Evolutionary conservation across 371 early-diverging fungal genomes (phyloP), one percentile per base, ranked within the genome.

Genomic region (Mucor ambiguus): DNA sequence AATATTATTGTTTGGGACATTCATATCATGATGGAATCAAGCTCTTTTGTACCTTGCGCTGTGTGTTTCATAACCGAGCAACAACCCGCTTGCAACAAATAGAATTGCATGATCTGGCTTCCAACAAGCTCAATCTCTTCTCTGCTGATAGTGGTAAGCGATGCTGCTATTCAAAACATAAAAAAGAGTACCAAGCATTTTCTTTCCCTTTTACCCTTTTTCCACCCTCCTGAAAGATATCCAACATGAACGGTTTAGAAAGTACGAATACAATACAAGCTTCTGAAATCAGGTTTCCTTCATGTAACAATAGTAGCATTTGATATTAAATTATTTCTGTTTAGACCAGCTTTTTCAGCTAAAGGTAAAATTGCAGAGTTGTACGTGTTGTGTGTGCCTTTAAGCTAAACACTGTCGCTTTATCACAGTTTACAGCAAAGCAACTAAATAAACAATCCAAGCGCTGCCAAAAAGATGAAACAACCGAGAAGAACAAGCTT

Each of bases 401-500:
- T 9, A 8, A 29, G 6, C 28, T 61, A 37, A 30, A 30, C 18
- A n/a, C 52, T n/a, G 5, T 12, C 7, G 12, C 12, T 12, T 41
- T 62, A 44, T 46, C 49, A 52, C 66, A 97, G 96, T 93, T 96
- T 66, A 95, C 95, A 58, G 93, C 96, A 26, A 98, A 97, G 77
- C 90, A 91, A 73, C 79, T 98, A 63, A 88, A 90, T 58, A 87
- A 93, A 54, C 90, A 95, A 69, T 86, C 96, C 11, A 93, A 93
- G 69, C 89, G 92, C 70, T 89, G 92, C 71, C 75, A 82, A 58
- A 96, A 96, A 79, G 97, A 96, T 69, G 96, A 95, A 73, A 78
- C 72, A 18, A 71, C 75, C 12, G 96, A 97, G 67, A 92, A 92
- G 63, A 77, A 76, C 46, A 94, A 95, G 79, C 70, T 98, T 46